Base-by-base conservation (phyloP, 371 early-diverging fungal species). In the Capillidium heterosporum region DNA sequence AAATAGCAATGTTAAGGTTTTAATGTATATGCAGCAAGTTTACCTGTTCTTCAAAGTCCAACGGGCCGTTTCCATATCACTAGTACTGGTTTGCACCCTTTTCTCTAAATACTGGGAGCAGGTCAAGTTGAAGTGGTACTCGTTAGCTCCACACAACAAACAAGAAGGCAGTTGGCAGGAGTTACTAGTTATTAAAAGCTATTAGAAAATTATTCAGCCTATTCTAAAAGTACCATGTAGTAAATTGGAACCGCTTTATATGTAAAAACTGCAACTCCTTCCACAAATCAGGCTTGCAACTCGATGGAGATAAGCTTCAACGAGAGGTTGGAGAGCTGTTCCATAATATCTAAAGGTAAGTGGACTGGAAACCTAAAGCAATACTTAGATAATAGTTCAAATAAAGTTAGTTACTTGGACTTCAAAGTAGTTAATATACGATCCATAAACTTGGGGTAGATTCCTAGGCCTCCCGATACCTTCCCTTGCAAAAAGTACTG, bases 191-290 rank as follows among this genome's bases (percentile, higher is more conserved):
- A 42, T 29, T 24, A 32, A 52, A 55, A 47, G 40, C 59, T 32
- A 52, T n/a, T 49, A 24, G n/a, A 24, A 2, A 55, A 35, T 58
- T 41, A 17, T 49, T 40, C 13, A 28, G 29, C 21, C 49, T 15
- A 54, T 7, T 24, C 17, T 43, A 27, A 32, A 29, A 59, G 59
- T 74, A 81, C 81, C 84, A 84, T 46, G 62, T 48, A 41, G 60
- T 67, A 46, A 64, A 62, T 42, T 75, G 76, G 58, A 72, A 81
- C 31, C 69, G 69, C 28, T 59, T 60, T 41, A 84, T 75, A 59
- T 81, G 80, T 46, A 69, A 60, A 65, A 84, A 82, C 56, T 84
- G 84, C 1, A 84, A 64, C 44, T 74, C 73, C 57, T 69, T 74
- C 82, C 82, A 84, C 10, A 70, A 67, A 23, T 77, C 78, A 1